Base-by-base conservation (phyloP, 306 rosid genomes). In the Dalbergia oliveri region DNA sequence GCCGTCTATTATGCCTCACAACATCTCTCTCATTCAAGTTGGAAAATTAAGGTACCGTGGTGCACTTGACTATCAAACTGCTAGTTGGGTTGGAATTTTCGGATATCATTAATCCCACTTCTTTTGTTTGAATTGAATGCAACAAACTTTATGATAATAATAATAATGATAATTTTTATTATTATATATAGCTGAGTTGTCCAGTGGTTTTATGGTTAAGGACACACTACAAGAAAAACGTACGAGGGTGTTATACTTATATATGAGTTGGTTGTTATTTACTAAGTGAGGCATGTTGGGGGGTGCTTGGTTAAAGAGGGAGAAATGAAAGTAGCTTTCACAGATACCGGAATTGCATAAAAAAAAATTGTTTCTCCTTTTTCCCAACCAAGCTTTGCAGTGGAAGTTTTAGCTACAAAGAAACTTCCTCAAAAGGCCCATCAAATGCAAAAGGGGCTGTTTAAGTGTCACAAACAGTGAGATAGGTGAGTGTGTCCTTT, bases 401-500 rank as follows among this genome's bases (percentile, higher is more conserved):
- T 37, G 26, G 74, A 64, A 56, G 77, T 11, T 11, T 11, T 11
- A 61, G 65, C 73, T 74, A 60, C 66, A 69, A 71, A 60, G 85
- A 86, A 88, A 74, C 83, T 90, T 90, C 90, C 86, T 75, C 35
- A 60, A 79, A 84, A 75, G 79, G 85, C 66, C 83, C 83, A 81
- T 76, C 79, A n/a, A 65, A 57, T 67, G 18, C 33, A 8, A 26
- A 0, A 9, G 11, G 56, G 23, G 33, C 9, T 4, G 8, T 50
- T 44, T 10, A 47, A 47, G 15, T 10, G 53, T 47, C 11, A 47
- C 78, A 73, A 78, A 69, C 53, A 82, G 72, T 72, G 37, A 61
- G 70, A 72, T 23, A 0, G 59, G 56, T 5, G 74, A 59, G 62
- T 4, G 71, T 57, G 69, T 72, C 80, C 80, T 65, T 69, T 73